These are phyloP conservation scores for Aphanocladium album DNA, from an alignment of 2,329 filamentous ascomycete genomes.

Conservation along the genomic window DNA sequence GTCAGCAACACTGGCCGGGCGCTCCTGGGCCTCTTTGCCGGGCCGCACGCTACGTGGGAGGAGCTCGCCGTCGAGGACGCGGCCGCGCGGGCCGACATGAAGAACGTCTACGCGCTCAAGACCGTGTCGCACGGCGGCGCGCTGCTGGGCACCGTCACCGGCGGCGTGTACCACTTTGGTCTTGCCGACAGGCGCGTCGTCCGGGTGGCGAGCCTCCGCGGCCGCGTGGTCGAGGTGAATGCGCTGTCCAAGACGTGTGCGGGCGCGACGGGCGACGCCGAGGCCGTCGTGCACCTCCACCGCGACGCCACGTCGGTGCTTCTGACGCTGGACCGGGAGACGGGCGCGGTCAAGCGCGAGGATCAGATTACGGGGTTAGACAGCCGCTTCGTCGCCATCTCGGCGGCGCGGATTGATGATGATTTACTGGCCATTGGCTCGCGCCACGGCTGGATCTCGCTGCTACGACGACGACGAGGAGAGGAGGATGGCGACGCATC, in stretches of 20 bases:
- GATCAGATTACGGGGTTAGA: slow-evolving; percentile 35
- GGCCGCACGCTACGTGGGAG: slow-evolving; percentile 34
- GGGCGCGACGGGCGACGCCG: slow-evolving; percentile 12
- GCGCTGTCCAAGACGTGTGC: slow-evolving; percentile 25
- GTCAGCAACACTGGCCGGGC: slow-evolving; percentile 58
- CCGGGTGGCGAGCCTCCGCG: slow-evolving; percentile 34
- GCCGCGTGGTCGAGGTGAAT: slow-evolving; percentile 49
- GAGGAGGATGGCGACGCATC: slow-evolving; percentile 16
- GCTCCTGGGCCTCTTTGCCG: slow-evolving; percentile 38
- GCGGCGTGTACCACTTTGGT: slow-evolving; percentile 42
- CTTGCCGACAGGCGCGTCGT: slow-evolving; percentile 24
- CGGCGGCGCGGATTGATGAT: slow-evolving; percentile 36
- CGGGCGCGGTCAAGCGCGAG: slow-evolving; percentile 24
- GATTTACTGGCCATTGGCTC: slow-evolving; percentile 49
- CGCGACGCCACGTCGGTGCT: slow-evolving; percentile 39
- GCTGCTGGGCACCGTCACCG: slow-evolving; percentile 45
- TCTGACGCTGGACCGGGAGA: slow-evolving; percentile 33
- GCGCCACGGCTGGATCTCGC: slow-evolving; percentile 44
- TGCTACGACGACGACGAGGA: slow-evolving; percentile 25
- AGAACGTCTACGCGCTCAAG: slow-evolving; percentile 43
- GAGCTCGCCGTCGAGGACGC: slow-evolving; percentile 33
- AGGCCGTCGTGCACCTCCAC: slow-evolving; percentile 43
- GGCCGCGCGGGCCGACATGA: slow-evolving; percentile 32
- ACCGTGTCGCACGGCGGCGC: slow-evolving; percentile 34
- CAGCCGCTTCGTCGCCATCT: slow-evolving; percentile 45